Percentiles rank a stretch among this genome's conserved stretches.
These are phyloP conservation scores for grape (Vitis vinifera) DNA, from an alignment of 164 flowering plant genomes.

Conservation along the genomic window ASM3070453v1 NC_081806.1:2426001-2426500, in stretches of 20 bases:
- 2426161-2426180: slow-evolving; percentile 66
- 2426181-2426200: slow-evolving; percentile 52
- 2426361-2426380: slow-evolving; percentile 57
- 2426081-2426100: slow-evolving; percentile 1
- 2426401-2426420: slow-evolving; percentile 29
- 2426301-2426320: slow-evolving; percentile 27
- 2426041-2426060: slow-evolving; percentile 66
- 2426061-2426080: slow-evolving; percentile 49
- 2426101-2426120: no score
- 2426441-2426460: not conserved
- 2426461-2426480: not conserved
- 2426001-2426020: slow-evolving; percentile 60
- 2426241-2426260: slow-evolving; percentile 60
- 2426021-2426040: slow-evolving; percentile 53
- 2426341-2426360: slow-evolving; percentile 42
- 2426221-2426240: slow-evolving; percentile 57
- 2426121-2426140: not conserved
- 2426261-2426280: slow-evolving; percentile 15
- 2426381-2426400: slow-evolving; percentile 37
- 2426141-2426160: slow-evolving; percentile 48
- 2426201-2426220: slow-evolving; percentile 56
- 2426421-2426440: slow-evolving; percentile 31
- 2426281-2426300: slow-evolving; percentile 25
- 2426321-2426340: slow-evolving; percentile 24
- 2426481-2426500: not conserved